These are phyloP conservation scores for Falciphora oryzae DNA, from an alignment of 2,329 filamentous ascomycete genomes.

Conservation along the genomic window DNA sequence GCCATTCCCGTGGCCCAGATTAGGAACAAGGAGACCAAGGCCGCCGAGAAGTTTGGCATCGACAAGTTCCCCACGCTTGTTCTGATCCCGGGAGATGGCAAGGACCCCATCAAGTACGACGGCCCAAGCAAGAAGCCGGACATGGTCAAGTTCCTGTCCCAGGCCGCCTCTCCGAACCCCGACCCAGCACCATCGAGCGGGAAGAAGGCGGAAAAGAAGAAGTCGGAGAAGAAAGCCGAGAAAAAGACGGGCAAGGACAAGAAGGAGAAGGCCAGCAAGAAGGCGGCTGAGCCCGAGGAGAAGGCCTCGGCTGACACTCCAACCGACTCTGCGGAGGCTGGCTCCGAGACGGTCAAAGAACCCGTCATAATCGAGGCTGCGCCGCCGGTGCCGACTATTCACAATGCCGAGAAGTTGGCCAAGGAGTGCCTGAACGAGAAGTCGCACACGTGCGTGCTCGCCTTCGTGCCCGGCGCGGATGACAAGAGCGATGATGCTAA, in stretches of 20 bases:
- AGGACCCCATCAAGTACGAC: constrained; percentile 66
- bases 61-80: constrained; percentile 74
- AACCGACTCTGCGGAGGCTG: constrained; percentile 36
- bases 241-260: constrained; percentile 21
- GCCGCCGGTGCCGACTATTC: constrained; percentile 62
- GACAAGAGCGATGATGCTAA: constrained; percentile 38
- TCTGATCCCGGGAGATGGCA: constrained; percentile 65
- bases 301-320: constrained; percentile 23
- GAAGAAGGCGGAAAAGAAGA: constrained; percentile 39
- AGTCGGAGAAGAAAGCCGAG: constrained; percentile 31
- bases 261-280: constrained; percentile 29
- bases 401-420: constrained; percentile 57
- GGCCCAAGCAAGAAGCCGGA: constrained; percentile 81
- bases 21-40: constrained; percentile 68
- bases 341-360: constrained; percentile 34
- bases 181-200: constrained; percentile 56
- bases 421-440: constrained; percentile 69
- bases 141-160: constrained; percentile 76
- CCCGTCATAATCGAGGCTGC: constrained; percentile 45
- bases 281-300: constrained; percentile 31
- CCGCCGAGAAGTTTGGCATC: constrained; percentile 69
- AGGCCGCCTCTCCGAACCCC: constrained; percentile 72
- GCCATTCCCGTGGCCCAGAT: constrained; percentile 76
- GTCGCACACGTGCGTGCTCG: constrained; percentile 78
- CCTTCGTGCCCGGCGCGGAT: constrained; percentile 55